Evolutionary conservation across 1,139 yeast species (phyloP), one percentile per base, ranked within the genome.

Genomic region (Geotrichum phurueaensis): DNA sequence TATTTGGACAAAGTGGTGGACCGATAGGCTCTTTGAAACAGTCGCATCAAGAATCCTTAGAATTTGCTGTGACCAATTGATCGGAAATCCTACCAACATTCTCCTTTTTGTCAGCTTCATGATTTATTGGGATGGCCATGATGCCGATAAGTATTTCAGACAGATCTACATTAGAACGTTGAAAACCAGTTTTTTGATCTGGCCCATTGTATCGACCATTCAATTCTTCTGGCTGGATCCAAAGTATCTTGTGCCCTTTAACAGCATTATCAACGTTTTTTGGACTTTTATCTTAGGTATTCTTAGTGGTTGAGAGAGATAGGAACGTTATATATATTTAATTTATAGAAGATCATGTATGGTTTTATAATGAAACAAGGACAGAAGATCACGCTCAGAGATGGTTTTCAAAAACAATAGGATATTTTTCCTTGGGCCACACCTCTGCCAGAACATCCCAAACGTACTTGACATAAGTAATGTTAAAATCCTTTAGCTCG

Each of bases 391-490:
- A 25, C 1, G 9, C 47, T 36, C 56, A 60, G 22, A 62, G 33
- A 23, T 58, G 58, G 18, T 63, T 62, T 23, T 62, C 63, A 7
- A 62, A 18, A 22, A 60, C 51, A 7, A 57, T 36, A n/a, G 59
- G 60, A 45, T 56, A 58, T 52, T 58, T 54, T 22, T 54, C 59
- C 45, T 66, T 60, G 5, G 69, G 68, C 96, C 96, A 89, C 13
- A 85, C 88, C 53, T 79, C 78, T 58, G 75, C 77, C 60, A 89
- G 76, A 6, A 87, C 96, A 69, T 89, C 96, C 79, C 89, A 83
- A 66, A 90, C 87, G 66, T 87, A 89, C 68, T 81, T 83, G 57
- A 90, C 95, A 69, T 87, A 90, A 58, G 74, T 74, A 25, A 90
- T 71, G 58, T 79, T 75, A 62, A 89, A 76, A 13, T 85, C 86